Base-by-base conservation (phyloP, 352 stramenopile genomes). In the Pythium pyrilobum region DNA sequence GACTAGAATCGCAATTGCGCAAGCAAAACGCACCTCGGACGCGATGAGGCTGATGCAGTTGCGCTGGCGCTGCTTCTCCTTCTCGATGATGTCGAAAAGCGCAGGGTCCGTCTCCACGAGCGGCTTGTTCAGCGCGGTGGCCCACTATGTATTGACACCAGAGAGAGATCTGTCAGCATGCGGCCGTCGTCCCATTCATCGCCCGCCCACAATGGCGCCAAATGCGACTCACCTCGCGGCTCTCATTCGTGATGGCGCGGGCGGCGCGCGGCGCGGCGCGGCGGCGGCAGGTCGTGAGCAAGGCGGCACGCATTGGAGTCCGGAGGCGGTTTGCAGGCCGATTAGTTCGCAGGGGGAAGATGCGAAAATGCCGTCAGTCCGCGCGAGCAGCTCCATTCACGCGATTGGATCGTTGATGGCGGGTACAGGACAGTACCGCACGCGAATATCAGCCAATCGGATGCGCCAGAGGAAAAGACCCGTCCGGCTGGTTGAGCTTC, bases 31-130 rank as follows among this genome's bases (percentile, higher is more conserved):
- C 38, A 76, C 69, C 77, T 99, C 97, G n/a, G 92, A 99, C 38
- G 97, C 97, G 72, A 99, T 99, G 20, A 99, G 85, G 36, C 97
- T 98, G 47, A 99, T 83, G 62, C 77, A 98, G 68, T 98, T 96
- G 55, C 96, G 88, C 80, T 99, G 97, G 34, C 97, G 87, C 44
- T 96, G 84, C 81, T 99, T 99, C 81, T 99, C 96, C 46, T 92
- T 80, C 77, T 98, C 95, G 56, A 99, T 98, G 57, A 99, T 90
- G 57, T 96, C 77, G 52, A 87, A 93, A 1, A 99, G 79, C 62
- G 81, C 81, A 12, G 96, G 96, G 72, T 99, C 96, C 9, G 84
- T 83, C 53, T 95, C 74, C 20, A 74, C 63, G 10, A 99, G 72
- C 34, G 66, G 72, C 57, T 87, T 77, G 76, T 98, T 98, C 46